A percentile compares a stretch with the other conserved stretches of the same genome.
Evolutionary conservation across 306 rosid species (phyloP).

Genomic region (Dryas octopetala): DNA sequence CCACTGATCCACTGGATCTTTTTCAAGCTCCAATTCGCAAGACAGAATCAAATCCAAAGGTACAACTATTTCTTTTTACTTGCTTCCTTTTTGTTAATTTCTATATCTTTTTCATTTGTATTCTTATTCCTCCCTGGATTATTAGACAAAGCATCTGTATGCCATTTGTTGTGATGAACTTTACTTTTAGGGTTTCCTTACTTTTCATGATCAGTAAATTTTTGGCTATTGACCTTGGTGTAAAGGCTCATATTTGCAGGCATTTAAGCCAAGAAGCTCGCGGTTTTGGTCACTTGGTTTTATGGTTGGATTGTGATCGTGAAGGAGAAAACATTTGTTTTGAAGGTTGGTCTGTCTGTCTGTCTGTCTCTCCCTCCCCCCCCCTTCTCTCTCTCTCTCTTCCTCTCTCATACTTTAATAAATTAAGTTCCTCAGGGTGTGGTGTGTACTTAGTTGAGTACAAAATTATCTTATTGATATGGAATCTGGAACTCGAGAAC

Average conservation of each 20-base stretch:
- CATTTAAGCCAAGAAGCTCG: slow-evolving; percentile 94
- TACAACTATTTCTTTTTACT: slow-evolving; percentile 23
- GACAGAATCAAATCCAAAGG: slow-evolving; percentile 90
- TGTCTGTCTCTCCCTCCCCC: not conserved
- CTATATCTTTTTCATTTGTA: not conserved
- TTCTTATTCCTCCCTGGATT: not conserved
- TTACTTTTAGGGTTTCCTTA: not conserved
- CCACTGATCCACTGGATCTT: slow-evolving; percentile 83
- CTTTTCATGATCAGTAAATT: slow-evolving; percentile 8
- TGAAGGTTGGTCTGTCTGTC: slow-evolving; percentile 46
- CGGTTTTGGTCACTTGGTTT: slow-evolving; percentile 72
- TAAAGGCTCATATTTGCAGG: slow-evolving; percentile 79
- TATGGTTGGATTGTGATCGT: slow-evolving; percentile 97
- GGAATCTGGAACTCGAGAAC: not conserved
- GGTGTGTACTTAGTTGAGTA: not conserved
- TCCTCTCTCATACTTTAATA: not conserved
- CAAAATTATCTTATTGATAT: slow-evolving; percentile 3
- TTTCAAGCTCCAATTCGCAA: slow-evolving; percentile 72
- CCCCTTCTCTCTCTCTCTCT: not conserved
- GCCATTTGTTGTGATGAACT: not conserved
- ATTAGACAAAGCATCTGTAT: not conserved
- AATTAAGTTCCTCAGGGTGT: not conserved
- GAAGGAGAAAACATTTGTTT: slow-evolving; percentile 98
- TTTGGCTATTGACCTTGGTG: slow-evolving; percentile 27
- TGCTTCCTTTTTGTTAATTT: slow-evolving; percentile 13